Evolutionary conservation across 129 eudicot genomes (phyloP), one percentile per base, ranked within the genome.

Genomic region (Flaveria robusta): DNA sequence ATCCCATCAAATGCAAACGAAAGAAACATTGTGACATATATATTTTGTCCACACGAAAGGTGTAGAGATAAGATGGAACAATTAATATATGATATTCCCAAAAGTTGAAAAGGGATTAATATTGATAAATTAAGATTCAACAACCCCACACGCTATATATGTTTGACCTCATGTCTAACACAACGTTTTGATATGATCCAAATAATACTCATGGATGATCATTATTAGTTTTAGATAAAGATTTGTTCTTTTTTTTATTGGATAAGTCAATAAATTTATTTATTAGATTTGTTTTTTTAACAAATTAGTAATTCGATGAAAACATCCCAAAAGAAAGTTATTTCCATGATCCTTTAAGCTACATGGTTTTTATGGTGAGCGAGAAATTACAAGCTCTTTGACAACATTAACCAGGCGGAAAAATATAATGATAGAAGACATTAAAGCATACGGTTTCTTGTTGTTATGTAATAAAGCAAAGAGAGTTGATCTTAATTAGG

Each of bases 171-270:
- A 56, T 56, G 31, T 56, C 31, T 5, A 56, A 56, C 64, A 56
- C 64, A 56, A 22, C 29, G 13, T 20, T 20, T 20, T 55, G 15
- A 20, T 19, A 55, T 55, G 29, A 9, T 54, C 60, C 60, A 54
- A 20, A 19, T 9, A 47, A 47, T 47, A 47, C 4, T 3, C 52
- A 14, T 47, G 52, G 18, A 47, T 47, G 5, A 13, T 47, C 22
- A 56, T 56, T 56, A 56, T 20, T 56, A 19, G 64, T 56, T 56
- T 56, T 56, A 56, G 64, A 56, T 56, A n/a, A 52, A 23, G 18
- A 18, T 18, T 52, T 9, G 31, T 9, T 56, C 26, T 56, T 19
- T 56, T 52, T 9, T 47, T 47, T 13, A 47, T 47, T 47, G 1
- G 11, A 43, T 43, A 9, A 42, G 46, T 42, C 3, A 8, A 42